A percentile compares a stretch with the other conserved stretches of the same genome.
These are phyloP conservation scores for Cocos nucifera DNA, from an alignment of 176 grass and related monocot species.

Conservation along the genomic window DNA sequence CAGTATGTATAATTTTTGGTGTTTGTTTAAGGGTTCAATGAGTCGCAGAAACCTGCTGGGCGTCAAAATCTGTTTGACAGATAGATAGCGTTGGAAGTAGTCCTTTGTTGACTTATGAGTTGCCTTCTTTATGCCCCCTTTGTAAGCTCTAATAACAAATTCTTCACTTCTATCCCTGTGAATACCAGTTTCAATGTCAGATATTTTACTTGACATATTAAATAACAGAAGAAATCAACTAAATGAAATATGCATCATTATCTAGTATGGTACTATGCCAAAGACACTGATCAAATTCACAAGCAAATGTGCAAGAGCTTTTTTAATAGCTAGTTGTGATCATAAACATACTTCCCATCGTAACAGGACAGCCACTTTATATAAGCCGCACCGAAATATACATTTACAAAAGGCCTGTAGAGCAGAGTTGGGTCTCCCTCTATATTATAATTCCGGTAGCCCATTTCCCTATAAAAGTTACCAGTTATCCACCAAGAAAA, in stretches of 20 bases:
- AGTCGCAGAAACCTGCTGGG: slow-evolving; percentile 44
- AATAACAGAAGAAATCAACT: background rate
- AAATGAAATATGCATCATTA: slow-evolving; percentile 2
- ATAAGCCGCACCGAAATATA: slow-evolving; percentile 94
- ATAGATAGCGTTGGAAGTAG: slow-evolving; percentile 68
- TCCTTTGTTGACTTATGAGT: slow-evolving; percentile 69
- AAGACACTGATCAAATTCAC: too few relatives aligned
- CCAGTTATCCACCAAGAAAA: slow-evolving; percentile 11
- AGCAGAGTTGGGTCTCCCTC: slow-evolving; percentile 57
- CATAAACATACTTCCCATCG: slow-evolving; percentile 69
- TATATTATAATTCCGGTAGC: slow-evolving; percentile 73
- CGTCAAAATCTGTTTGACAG: slow-evolving; percentile 58
- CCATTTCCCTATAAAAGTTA: slow-evolving; percentile 58
- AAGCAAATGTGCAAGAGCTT: background rate
- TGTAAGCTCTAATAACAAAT: slow-evolving; percentile 93
- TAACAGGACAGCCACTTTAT: slow-evolving; percentile 85
- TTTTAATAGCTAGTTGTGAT: background rate
- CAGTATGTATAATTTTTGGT: too few relatives aligned
- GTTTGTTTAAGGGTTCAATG: background rate
- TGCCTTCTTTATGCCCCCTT: slow-evolving; percentile 80
- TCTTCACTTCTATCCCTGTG: slow-evolving; percentile 93
- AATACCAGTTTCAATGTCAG: slow-evolving; percentile 15
- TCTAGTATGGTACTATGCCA: too few relatives aligned
- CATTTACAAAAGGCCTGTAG: slow-evolving; percentile 84
- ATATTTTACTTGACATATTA: slow-evolving; percentile 23